Conservation (phyloP, 768 basidiomycete species). For the Chalciporus piperatus region DNA sequence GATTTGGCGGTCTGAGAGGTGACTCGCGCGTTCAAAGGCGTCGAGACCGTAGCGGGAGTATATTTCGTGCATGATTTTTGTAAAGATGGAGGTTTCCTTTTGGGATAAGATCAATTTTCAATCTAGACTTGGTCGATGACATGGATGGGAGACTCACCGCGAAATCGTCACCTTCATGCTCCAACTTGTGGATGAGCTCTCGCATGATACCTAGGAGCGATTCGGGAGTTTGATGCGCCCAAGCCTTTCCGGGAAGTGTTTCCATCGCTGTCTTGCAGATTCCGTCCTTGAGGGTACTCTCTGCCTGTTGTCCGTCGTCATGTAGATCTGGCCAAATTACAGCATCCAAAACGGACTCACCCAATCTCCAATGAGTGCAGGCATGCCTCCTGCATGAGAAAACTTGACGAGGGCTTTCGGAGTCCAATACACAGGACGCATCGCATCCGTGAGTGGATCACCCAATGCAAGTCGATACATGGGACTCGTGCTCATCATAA, state of each 20-base stretch:
- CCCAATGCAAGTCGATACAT: constrained; percentile 28
- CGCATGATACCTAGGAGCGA: constrained; percentile 23
- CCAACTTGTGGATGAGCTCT: constrained; percentile 19
- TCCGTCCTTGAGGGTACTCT: constrained; percentile 13
- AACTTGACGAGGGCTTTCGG: constrained; percentile 17
- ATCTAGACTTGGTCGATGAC: background rate
- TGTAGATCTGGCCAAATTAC: background rate
- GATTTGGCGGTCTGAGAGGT: constrained; percentile 13
- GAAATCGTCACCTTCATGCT: constrained; percentile 9
- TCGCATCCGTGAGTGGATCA: constrained; percentile 26
- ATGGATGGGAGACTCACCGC: constrained; percentile 7
- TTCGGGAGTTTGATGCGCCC: constrained; percentile 23
- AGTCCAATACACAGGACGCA: constrained; percentile 27
- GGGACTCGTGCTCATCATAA: too few species aligned
- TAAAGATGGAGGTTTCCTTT: constrained; percentile 20
- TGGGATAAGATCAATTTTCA: background rate
- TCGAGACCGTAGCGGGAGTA: constrained; percentile 25
- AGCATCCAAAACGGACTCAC: constrained; percentile 3
- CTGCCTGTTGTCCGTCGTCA: too few species aligned
- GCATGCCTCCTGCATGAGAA: constrained; percentile 25
- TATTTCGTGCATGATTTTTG: constrained; percentile 23
- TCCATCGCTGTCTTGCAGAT: constrained; percentile 17
- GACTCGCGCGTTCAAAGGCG: constrained; percentile 22
- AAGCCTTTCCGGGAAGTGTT: constrained; percentile 21
- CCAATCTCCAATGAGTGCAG: constrained; percentile 27